Evolutionary conservation across 805 yeast genomes (phyloP), one percentile per base, ranked within the genome.

Genomic region (Clavispora phyllophila): DNA sequence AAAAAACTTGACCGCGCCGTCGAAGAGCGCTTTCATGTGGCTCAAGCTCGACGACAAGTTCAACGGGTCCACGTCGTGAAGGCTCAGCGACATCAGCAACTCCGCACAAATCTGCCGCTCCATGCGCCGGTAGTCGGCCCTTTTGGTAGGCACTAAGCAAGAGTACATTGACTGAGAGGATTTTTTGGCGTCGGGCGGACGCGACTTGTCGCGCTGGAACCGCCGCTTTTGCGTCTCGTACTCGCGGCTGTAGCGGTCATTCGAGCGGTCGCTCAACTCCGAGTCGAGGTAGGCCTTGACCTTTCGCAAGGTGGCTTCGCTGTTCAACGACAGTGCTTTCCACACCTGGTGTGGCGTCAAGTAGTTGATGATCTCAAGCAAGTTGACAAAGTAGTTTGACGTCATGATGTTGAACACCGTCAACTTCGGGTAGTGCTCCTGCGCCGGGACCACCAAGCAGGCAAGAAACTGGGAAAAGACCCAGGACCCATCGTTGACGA

Each of bases 381-480:
- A 54, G 46, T 66, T 68, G 15, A 60, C 49, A 41, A 70, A 70
- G 49, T 68, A 70, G 49, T 70, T 68, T 28, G 61, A 62, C 4
- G 70, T 63, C 50, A 68, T 61, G 51, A 69, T 48, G 44, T 70
- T 70, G 34, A 70, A 60, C 9, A 70, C 57, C 12, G 66, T 60
- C 26, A 69, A 34, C 45, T 61, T 61, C 0, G 70, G 68, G 9
- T 42, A 19, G 7, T 26, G 26, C 5, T 36, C 49, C 1, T 15
- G 6, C 9, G 17, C 20, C 6, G 24, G 15, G 8, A 44, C 48
- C 5, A 44, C 46, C 15, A 54, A 46, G 25, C 44, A 41, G 3
- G 50, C 37, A 32, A 63, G 47, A 31, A 50, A 56, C 27, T 63
- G 64, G 5, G 61, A 53, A 37, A 68, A 54, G 4, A 47, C 49